Conservation (phyloP, 148 eudicot genomes). For the Fagopyrum esculentum region DNA sequence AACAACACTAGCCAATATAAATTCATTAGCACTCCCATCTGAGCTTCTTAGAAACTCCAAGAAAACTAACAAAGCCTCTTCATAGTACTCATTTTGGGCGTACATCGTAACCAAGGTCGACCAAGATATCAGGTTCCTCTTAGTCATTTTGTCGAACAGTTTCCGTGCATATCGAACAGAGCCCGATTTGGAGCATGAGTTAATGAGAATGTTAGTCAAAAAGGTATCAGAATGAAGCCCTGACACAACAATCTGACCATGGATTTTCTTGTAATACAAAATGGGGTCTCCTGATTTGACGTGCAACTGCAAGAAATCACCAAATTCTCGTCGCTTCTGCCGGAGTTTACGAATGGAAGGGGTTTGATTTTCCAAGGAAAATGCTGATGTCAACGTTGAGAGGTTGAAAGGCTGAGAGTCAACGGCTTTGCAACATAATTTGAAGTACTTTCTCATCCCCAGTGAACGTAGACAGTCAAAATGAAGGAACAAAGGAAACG, state of each 20-base stretch:
- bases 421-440: constrained; percentile 14
- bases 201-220: constrained; percentile 43
- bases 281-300: constrained; percentile 19
- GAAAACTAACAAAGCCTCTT: constrained; percentile 36
- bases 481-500: neutral
- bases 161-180: constrained; percentile 27
- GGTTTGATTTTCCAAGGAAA: constrained; percentile 12
- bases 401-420: constrained; percentile 16
- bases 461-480: neutral
- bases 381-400: constrained; percentile 16
- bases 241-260: constrained; percentile 30
- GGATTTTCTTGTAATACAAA: constrained; percentile 31
- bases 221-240: constrained; percentile 46
- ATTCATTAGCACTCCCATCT: constrained; percentile 44
- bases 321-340: constrained; percentile 27
- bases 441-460: constrained; percentile 25
- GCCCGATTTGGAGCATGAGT: constrained; percentile 30
- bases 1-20: constrained; percentile 41
- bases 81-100: constrained; percentile 26
- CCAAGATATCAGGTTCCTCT: constrained; percentile 53
- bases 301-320: constrained; percentile 31
- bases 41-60: constrained; percentile 29
- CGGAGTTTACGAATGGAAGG: constrained; percentile 25
- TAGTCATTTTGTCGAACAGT: constrained; percentile 57
- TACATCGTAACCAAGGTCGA: constrained; percentile 51